Percentiles rank a stretch among this genome's conserved stretches.
Evolutionary conservation across 441 rosid genomes (phyloP).

Genomic region (Bocquillonia castaneifolia): DNA sequence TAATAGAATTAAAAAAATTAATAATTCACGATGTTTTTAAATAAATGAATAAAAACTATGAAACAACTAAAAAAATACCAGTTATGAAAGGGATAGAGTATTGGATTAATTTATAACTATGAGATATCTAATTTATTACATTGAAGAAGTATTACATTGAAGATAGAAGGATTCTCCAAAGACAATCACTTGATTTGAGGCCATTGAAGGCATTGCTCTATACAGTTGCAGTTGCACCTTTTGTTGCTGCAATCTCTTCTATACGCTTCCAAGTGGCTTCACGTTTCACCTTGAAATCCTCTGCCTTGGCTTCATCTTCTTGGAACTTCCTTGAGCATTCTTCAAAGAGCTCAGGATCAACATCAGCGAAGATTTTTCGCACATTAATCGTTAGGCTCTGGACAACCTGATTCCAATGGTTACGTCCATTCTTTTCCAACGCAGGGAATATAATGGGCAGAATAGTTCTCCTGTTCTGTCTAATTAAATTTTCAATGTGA

Average conservation of each 20-base stretch:
- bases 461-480: conserved; percentile 53
- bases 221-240: conserved; percentile 29
- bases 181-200: no score
- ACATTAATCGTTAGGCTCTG: conserved; percentile 62
- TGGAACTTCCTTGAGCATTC: conserved; percentile 47
- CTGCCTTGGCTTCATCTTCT: conserved; percentile 48
- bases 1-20: no score
- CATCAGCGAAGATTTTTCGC: conserved; percentile 53
- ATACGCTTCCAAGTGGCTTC: conserved; percentile 57
- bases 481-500: conserved; percentile 64
- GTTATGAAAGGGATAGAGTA: no score
- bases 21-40: no score
- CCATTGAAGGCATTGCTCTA: no score
- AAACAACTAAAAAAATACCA: no score
- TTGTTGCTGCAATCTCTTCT: conserved; percentile 54
- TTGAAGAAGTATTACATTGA: no score
- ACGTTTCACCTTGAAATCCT: conserved; percentile 37
- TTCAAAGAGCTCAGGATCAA: conserved; percentile 56
- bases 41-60: no score
- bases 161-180: no score
- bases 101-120: no score
- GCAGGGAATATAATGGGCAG: conserved; percentile 64
- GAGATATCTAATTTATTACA: no score
- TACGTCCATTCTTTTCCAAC: conserved; percentile 52
- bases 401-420: conserved; percentile 73